Conservation (phyloP, 2,329 filamentous ascomycete species). For the Penicillium olsonii region DNA sequence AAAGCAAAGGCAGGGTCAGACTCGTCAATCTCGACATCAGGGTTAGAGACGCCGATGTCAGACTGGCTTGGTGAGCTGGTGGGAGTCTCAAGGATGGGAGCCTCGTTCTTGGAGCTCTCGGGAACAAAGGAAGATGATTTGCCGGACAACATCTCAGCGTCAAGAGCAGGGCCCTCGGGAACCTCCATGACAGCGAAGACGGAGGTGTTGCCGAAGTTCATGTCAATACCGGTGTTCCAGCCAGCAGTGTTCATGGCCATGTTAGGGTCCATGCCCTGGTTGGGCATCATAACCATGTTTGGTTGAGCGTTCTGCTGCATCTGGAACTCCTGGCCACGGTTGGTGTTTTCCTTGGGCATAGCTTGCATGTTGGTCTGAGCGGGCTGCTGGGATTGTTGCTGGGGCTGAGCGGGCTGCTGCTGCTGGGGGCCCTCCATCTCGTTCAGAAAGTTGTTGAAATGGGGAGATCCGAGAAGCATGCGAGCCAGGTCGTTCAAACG, state of each 20-base stretch:
- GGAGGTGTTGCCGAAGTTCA: slow-evolving; percentile 46
- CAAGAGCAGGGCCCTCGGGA: slow-evolving; percentile 64
- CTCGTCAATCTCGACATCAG: slow-evolving; percentile 58
- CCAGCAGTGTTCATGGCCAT: slow-evolving; percentile 57
- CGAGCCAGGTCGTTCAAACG: slow-evolving; percentile 76
- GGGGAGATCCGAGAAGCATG: slow-evolving; percentile 76
- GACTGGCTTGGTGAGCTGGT: slow-evolving; percentile 16
- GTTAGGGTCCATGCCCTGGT: slow-evolving; percentile 74
- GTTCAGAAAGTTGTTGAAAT: slow-evolving; percentile 80
- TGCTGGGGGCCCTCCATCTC: slow-evolving; percentile 58
- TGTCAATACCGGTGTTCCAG: slow-evolving; percentile 50
- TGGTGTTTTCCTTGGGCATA: slow-evolving; percentile 67
- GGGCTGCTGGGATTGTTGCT: slow-evolving; percentile 40
- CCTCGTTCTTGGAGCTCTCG: slow-evolving; percentile 52
- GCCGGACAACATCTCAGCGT: slow-evolving; percentile 65
- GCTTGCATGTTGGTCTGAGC: slow-evolving; percentile 47
- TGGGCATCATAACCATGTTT: slow-evolving; percentile 80
- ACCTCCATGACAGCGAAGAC: slow-evolving; percentile 71
- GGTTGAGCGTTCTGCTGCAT: slow-evolving; percentile 65
- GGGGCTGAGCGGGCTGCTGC: slow-evolving; percentile 40
- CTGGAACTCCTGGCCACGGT: slow-evolving; percentile 55
- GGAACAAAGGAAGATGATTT: slow-evolving; percentile 62
- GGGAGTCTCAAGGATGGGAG: slow-evolving; percentile 49
- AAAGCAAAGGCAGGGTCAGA: slow-evolving; percentile 49
- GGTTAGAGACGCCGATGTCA: slow-evolving; percentile 25